Evolutionary conservation across 2,329 filamentous ascomycete species (phyloP).

Genomic region (Penicillium sp.): DNA sequence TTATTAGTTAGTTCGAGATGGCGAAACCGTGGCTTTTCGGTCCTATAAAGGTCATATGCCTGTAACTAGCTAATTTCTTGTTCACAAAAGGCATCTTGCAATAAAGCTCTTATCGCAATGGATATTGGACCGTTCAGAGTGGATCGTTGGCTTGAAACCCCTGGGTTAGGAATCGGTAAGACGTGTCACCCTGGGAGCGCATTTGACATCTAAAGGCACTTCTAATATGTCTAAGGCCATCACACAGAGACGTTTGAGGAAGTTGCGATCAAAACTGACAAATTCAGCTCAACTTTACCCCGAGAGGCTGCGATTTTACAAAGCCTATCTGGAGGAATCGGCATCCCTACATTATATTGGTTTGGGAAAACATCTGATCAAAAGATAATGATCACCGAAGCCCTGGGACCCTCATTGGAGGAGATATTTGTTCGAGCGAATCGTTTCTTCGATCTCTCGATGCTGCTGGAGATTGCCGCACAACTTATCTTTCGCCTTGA

Average conservation of each 20-base stretch:
- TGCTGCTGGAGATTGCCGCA: conserved; percentile 10
- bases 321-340: conserved; percentile 11
- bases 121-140: background rate
- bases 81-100: background rate
- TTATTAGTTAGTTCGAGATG: background rate
- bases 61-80: background rate
- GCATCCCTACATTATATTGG: conserved; percentile 13
- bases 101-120: background rate
- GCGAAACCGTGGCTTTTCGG: background rate
- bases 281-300: background rate
- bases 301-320: conserved; percentile 7
- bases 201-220: background rate
- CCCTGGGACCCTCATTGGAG: conserved; percentile 9
- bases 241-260: background rate
- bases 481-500: conserved; percentile 13
- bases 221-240: background rate
- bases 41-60: background rate
- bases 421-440: conserved; percentile 8
- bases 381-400: conserved; percentile 15
- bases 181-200: background rate
- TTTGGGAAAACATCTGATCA: conserved; percentile 9
- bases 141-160: background rate
- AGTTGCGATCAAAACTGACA: background rate
- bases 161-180: background rate
- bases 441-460: conserved; percentile 11